phyloP scores from a whole-genome alignment of 2,329 filamentous ascomycete species.

The Biscogniauxia marginata region DNA sequence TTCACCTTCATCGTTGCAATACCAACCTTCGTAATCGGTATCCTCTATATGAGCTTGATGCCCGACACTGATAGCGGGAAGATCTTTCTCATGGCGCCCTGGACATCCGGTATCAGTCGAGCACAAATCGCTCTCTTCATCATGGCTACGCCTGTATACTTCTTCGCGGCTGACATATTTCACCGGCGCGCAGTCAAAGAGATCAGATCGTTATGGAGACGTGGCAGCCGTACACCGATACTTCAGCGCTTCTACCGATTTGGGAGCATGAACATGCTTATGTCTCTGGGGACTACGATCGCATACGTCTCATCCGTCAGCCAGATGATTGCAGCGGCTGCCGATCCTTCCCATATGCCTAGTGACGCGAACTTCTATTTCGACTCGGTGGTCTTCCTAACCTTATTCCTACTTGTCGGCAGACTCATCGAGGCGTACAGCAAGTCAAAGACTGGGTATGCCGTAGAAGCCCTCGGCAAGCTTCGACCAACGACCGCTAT shows the following conservation, averaged over 20 bases:
- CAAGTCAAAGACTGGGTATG: conserved; percentile 86
- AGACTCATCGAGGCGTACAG: conserved; percentile 84
- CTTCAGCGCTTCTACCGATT: conserved; percentile 83
- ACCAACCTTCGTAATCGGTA: conserved; percentile 82
- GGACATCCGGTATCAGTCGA: conserved; percentile 71
- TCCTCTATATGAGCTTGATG: conserved; percentile 87
- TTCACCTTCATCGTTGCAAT: conserved; percentile 70
- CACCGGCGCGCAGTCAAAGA: conserved; percentile 79
- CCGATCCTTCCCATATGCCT: conserved; percentile 36
- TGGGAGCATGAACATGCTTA: conserved; percentile 94
- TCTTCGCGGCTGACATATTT: conserved; percentile 83
- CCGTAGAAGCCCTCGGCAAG: conserved; percentile 75
- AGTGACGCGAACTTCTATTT: conserved; percentile 70
- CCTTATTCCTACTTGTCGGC: conserved; percentile 76
- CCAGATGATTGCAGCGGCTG: conserved; percentile 67
- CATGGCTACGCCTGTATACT: conserved; percentile 81
- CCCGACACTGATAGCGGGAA: conserved; percentile 56
- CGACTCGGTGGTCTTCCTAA: conserved; percentile 89
- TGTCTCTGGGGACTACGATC: conserved; percentile 83
- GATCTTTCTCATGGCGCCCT: conserved; percentile 66
- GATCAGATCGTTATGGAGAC: conserved; percentile 73
- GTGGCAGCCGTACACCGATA: conserved; percentile 69
- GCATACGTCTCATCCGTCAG: conserved; percentile 82
- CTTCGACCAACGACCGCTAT: conserved; percentile 75
- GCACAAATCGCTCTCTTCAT: conserved; percentile 78